Base-by-base conservation (phyloP, 75 land plant genomes). In the Chamaecyparis obtusa region DNA sequence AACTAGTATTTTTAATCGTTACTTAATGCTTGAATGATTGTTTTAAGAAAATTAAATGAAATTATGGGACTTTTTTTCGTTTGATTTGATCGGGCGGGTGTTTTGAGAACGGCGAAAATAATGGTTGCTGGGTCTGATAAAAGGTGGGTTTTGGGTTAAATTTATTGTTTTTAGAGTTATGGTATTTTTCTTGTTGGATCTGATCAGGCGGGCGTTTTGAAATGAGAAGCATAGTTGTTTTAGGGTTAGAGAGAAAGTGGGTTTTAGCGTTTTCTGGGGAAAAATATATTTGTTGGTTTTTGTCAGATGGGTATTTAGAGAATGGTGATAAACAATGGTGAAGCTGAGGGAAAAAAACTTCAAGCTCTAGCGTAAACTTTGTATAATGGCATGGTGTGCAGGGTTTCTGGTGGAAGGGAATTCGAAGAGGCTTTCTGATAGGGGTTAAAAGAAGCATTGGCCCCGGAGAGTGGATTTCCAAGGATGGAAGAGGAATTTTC, bases 401-500 rank as follows among this genome's bases (percentile, higher is more conserved):
- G 51, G 51, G 83, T 24, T 0, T 81, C 46, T 24, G n/a, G 30
- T 7, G 27, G 43, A 41, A 14, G n/a, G 27, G 83, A 10, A 27
- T 44, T 81, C 2, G 46, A 11, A 11, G 48, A 43, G 24, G 37
- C 9, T 44, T 81, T 81, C 24, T 27, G 15, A 46, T 32, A 46
- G 32, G 32, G 51, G 14, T 81, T 44, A 8, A 43, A 49, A 27
- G 83, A 11, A 44, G 49, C 49, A 27, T 11, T 81, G 48, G 51
- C 49, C 83, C 33, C 16, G 83, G n/a, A 81, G 9, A 81, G 33
- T 81, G 83, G 83, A 24, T 27, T 81, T 81, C 10, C 49, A 81
- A 81, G 83, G 83, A 81, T 81, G 83, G 83, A 81, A 15, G 83
- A 81, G 48, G 83, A 44, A 37, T 81, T 81, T 46, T 27, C 83